These are phyloP conservation scores for Rhizoclosmatium globosum DNA, from an alignment of 192 early-diverging fungal genomes.

Conservation along the genomic window DNA sequence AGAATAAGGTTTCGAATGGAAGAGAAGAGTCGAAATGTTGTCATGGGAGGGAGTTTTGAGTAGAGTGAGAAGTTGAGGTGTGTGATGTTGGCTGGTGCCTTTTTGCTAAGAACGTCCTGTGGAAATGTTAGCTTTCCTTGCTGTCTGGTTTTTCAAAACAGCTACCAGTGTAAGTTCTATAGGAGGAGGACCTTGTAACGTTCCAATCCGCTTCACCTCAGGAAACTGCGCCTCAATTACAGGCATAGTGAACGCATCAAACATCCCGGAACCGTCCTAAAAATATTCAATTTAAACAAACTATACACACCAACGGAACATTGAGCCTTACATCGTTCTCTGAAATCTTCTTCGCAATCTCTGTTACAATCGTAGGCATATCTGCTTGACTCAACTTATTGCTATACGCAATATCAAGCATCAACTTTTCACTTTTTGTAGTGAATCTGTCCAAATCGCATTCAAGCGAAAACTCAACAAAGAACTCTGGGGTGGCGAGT, in stretches of 20 bases:
- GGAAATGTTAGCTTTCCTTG: background rate
- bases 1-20: constrained; percentile 38
- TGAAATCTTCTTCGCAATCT: constrained; percentile 38
- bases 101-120: constrained; percentile 35
- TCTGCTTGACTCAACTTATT: constrained; percentile 57
- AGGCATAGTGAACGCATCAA: constrained; percentile 32
- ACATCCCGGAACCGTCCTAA: constrained; percentile 4
- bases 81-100: constrained; percentile 23
- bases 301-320: background rate
- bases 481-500: constrained; percentile 56
- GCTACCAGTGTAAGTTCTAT: constrained; percentile 28
- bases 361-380: constrained; percentile 59
- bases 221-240: constrained; percentile 39
- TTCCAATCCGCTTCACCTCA: constrained; percentile 22
- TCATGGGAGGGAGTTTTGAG: constrained; percentile 14
- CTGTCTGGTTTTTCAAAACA: background rate
- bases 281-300: background rate
- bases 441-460: constrained; percentile 44
- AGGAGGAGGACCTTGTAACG: constrained; percentile 1
- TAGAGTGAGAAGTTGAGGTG: constrained; percentile 41
- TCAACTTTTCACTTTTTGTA: constrained; percentile 50
- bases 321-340: constrained; percentile 6
- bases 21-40: constrained; percentile 33
- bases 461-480: constrained; percentile 60
- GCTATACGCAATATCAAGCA: constrained; percentile 61